Evolutionary conservation across 805 yeast species (phyloP).

Genomic region (Pichia sporocuriosa): DNA sequence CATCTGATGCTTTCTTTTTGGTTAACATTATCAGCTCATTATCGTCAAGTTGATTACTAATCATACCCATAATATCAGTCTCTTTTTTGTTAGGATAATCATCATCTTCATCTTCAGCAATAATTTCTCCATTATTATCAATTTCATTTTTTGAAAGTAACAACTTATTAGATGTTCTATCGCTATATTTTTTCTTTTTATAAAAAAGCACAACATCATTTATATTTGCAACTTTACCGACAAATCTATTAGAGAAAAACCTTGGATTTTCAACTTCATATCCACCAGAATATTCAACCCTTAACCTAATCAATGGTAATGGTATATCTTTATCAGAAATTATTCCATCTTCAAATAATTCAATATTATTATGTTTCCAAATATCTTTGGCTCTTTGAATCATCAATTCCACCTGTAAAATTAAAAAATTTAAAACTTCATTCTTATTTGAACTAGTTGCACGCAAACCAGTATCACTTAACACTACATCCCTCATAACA

Average conservation of each 20-base stretch:
- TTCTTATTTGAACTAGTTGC: slow-evolving; percentile 56
- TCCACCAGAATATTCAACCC: slow-evolving; percentile 87
- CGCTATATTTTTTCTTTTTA: slow-evolving; percentile 35
- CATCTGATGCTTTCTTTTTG: slow-evolving; percentile 65
- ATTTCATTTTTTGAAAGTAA: neutral
- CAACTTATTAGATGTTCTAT: neutral
- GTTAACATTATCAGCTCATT: slow-evolving; percentile 65
- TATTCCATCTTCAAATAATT: slow-evolving; percentile 21
- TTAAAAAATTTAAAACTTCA: slow-evolving; percentile 54
- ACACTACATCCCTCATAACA: slow-evolving; percentile 56
- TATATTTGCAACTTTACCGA: slow-evolving; percentile 86
- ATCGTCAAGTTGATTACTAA: slow-evolving; percentile 54
- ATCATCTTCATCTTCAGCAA: slow-evolving; percentile 29
- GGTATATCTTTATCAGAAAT: slow-evolving; percentile 42
- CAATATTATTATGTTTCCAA: slow-evolving; percentile 34
- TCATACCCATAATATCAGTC: slow-evolving; percentile 39
- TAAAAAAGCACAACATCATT: slow-evolving; percentile 70
- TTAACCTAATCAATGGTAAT: slow-evolving; percentile 70
- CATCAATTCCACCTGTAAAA: slow-evolving; percentile 58
- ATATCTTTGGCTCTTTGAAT: slow-evolving; percentile 50
- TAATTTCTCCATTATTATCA: slow-evolving; percentile 26
- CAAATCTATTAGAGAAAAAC: slow-evolving; percentile 83
- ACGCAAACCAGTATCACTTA: slow-evolving; percentile 48
- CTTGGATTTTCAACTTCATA: slow-evolving; percentile 89
- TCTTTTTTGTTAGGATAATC: slow-evolving; percentile 23